Conservation (phyloP, 2,329 filamentous ascomycete species). For the Cercospora sp. region DNA sequence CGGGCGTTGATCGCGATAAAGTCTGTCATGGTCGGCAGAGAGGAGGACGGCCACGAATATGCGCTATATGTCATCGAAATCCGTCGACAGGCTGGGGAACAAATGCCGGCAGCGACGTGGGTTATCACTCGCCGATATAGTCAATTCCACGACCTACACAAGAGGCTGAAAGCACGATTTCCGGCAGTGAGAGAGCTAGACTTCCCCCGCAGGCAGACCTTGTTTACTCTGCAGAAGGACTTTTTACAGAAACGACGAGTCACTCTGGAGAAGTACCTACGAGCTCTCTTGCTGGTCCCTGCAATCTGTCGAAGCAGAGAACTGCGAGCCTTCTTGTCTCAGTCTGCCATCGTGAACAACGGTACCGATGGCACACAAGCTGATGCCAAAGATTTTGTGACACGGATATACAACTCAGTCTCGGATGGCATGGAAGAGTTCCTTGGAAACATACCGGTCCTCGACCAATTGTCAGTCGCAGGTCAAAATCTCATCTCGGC, state of each 20-base stretch:
- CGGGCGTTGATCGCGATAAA: conserved; percentile 88
- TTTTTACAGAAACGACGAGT: conserved; percentile 86
- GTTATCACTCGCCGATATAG: conserved; percentile 89
- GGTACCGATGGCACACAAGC: conserved; percentile 64
- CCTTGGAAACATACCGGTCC: conserved; percentile 88
- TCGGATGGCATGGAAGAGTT: conserved; percentile 98
- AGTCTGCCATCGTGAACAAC: conserved; percentile 67
- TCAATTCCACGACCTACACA: conserved; percentile 94
- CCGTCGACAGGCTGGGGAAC: conserved; percentile 82
- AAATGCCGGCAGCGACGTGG: conserved; percentile 97
- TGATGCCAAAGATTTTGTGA: conserved; percentile 75
- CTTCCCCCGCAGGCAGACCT: conserved; percentile 85
- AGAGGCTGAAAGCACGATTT: conserved; percentile 80
- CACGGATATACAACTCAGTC: conserved; percentile 92
- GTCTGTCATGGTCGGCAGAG: conserved; percentile 85
- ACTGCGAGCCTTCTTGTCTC: conserved; percentile 86
- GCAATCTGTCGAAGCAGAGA: conserved; percentile 94
- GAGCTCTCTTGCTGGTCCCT: conserved; percentile 71
- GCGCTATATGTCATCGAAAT: conserved; percentile 94
- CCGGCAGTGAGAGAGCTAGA: conserved; percentile 85
- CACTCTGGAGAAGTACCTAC: conserved; percentile 81
- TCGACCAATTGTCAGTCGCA: conserved; percentile 89
- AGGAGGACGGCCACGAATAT: conserved; percentile 90
- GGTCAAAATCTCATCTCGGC: conserved; percentile 88
- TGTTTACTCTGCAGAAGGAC: conserved; percentile 95